A percentile compares a stretch with the other conserved stretches of the same genome.
Conservation (phyloP, 495 filamentous ascomycete species). For the Amniculicola lignicola region DNA sequence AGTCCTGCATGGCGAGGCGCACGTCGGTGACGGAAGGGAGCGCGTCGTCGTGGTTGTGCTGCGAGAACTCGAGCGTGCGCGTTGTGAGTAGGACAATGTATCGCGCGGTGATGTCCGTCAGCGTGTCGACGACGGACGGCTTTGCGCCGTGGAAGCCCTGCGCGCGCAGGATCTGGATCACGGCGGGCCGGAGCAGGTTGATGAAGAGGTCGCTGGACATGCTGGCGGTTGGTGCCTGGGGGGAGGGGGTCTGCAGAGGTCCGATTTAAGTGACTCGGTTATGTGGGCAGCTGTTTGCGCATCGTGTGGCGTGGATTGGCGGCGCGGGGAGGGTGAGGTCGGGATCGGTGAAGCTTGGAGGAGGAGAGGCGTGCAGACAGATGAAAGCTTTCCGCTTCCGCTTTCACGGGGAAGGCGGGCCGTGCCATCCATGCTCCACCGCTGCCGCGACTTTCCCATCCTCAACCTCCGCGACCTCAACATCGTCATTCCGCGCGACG, state of each 20-base stretch:
- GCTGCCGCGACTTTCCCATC: not conserved
- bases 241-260: constrained; percentile 12
- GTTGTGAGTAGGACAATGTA: constrained; percentile 69
- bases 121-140: constrained; percentile 71
- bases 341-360: not conserved
- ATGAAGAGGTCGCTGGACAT: constrained; percentile 56
- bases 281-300: constrained; percentile 9
- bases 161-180: constrained; percentile 83
- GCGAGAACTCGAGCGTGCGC: constrained; percentile 60
- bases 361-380: not conserved
- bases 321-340: not conserved
- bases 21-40: constrained; percentile 67
- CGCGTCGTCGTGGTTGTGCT: constrained; percentile 48
- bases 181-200: constrained; percentile 72
- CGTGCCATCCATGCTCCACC: not conserved
- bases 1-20: constrained; percentile 75
- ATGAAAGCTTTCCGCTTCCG: not conserved
- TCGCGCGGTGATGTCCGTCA: constrained; percentile 70
- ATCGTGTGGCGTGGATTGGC: not conserved
- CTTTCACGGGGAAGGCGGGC: not conserved
- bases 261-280: not conserved
- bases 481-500: not conserved
- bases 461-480: too few species aligned
- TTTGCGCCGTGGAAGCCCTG: constrained; percentile 75
- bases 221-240: constrained; percentile 6